Evolutionary conservation across 805 yeast species (phyloP), one percentile per base, ranked within the genome.

Genomic region (Sugiyamaella boreocaroliniensis): DNA sequence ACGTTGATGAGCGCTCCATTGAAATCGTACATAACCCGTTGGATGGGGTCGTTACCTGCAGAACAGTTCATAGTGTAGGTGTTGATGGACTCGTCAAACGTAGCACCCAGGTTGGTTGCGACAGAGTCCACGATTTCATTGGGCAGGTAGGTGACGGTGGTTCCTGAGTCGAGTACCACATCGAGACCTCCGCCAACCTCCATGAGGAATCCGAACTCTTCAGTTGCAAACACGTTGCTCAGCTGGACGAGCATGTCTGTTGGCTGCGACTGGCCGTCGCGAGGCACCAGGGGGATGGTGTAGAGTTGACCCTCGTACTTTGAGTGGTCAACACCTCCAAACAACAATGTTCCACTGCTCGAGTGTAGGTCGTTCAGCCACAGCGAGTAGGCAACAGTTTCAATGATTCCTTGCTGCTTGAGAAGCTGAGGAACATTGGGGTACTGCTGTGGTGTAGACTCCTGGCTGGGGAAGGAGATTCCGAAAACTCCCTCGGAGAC

Each of bases 401-500:
- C 56, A 56, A 77, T 76, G 45, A 67, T 46, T 9, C 81, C 81
- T 44, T 68, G 68, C 8, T 61, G 54, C 58, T 68, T 71, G 64
- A 65, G 64, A 51, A 53, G 55, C 26, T 56, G 51, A 14, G 76
- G 70, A n/a, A 68, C 45, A 50, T 68, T 68, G n/a, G 55, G 43
- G 55, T 68, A 68, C 9, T 41, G 29, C 80, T 49, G 9, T 19
- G 61, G 57, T 20, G 72, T 64, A 12, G 57, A 48, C 61, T 71
- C 75, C 41, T 62, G 60, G 16, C 61, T 55, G 10, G 55, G 51
- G 44, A 65, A 60, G 14, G 74, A 74, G 29, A 71, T 64, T 11
- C 75, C 75, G 56, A 70, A 60, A 16, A 71, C 71, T 50, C 95
- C 92, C 57, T 73, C 68, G 9, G 80, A 67, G 3, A 92, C 81